Conservation (phyloP, 2,329 filamentous ascomycete genomes). For the Exophiala calicioides region DNA sequence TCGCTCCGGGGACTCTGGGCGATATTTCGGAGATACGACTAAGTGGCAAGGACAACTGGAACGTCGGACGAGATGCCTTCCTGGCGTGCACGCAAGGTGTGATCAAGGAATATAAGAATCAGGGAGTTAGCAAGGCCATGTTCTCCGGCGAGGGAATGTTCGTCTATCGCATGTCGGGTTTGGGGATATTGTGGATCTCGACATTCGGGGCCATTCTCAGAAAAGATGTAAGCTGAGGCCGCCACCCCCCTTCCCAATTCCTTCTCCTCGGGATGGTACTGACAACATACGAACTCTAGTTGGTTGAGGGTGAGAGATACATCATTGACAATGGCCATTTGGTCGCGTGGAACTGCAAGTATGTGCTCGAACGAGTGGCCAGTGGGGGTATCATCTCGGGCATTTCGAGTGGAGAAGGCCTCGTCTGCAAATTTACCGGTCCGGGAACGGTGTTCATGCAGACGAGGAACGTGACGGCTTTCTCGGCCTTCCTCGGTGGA, state of each 20-base stretch:
- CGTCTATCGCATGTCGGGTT: conserved; percentile 80
- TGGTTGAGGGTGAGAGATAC: conserved; percentile 73
- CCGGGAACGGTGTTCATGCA: conserved; percentile 92
- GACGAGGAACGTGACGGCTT: conserved; percentile 76
- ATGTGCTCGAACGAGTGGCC: conserved; percentile 83
- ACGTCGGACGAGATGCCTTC: conserved; percentile 81
- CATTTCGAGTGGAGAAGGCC: conserved; percentile 76
- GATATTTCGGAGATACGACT: conserved; percentile 82
- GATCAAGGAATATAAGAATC: conserved; percentile 81
- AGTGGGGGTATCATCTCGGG: conserved; percentile 93
- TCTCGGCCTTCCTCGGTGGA: conserved; percentile 47
- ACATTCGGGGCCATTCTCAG: conserved; percentile 93
- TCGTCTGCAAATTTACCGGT: conserved; percentile 90
- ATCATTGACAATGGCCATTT: conserved; percentile 91
- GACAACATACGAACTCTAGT: conserved; percentile 32
- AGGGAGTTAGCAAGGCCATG: conserved; percentile 83
- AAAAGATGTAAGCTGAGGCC: conserved; percentile 71
- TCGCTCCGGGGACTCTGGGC: conserved; percentile 77
- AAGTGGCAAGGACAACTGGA: conserved; percentile 72
- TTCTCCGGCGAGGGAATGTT: conserved; percentile 93
- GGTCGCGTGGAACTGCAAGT: conserved; percentile 96
- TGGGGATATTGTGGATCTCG: conserved; percentile 82
- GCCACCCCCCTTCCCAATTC: neutral
- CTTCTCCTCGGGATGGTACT: neutral
- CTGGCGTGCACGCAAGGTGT: conserved; percentile 85